Base-by-base conservation (phyloP, 2,329 filamentous ascomycete species). In the Botryosphaeria dothidea region DNA sequence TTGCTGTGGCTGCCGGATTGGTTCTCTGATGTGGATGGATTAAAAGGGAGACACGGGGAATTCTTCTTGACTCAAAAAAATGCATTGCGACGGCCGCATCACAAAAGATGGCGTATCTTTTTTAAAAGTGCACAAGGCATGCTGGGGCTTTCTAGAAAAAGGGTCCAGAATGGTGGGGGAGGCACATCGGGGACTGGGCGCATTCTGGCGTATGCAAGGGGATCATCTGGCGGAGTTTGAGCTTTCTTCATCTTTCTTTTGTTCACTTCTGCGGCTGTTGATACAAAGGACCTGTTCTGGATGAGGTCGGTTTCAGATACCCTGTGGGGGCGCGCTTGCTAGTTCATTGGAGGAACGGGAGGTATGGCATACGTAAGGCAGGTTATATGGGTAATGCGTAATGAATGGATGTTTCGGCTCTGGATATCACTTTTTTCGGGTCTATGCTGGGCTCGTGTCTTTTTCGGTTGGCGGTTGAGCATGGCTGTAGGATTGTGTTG, bases 1-100 rank as follows among this genome's bases (percentile, higher is more conserved):
- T 56, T 23, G 62, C 62, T n/a, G 29, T 64, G 5, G 62, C 49
- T 8, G 60, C 60, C 8, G 60, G 62, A 3, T 13, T 57, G 25
- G 38, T 64, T 9, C 38, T 56, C 19, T 56, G 19, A 49, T 13
- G 38, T 3, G 23, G 7, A 8, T 7, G n/a, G 13, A 6, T 7
- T 4, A 36, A n/a, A 36, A 13, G 7, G 13, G 11, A n/a, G n/a
- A n/a, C n/a, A n/a, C n/a, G n/a, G n/a, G n/a, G n/a, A n/a, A n/a
- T n/a, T n/a, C n/a, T n/a, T n/a, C n/a, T n/a, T n/a, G n/a, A n/a
- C n/a, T n/a, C n/a, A 31, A 25, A 17, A 21, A 38, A 54, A 23
- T 3, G 46, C 46, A 49, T 43, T 29, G 54, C 54, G 36, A 38
- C n/a, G 4, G 31, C 25, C 34, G 25, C 21, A 19, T 17, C 4